These are phyloP conservation scores for Papiliotrema flavescens DNA, from an alignment of 1,284 basidiomycete species.

Conservation along the genomic window DNA sequence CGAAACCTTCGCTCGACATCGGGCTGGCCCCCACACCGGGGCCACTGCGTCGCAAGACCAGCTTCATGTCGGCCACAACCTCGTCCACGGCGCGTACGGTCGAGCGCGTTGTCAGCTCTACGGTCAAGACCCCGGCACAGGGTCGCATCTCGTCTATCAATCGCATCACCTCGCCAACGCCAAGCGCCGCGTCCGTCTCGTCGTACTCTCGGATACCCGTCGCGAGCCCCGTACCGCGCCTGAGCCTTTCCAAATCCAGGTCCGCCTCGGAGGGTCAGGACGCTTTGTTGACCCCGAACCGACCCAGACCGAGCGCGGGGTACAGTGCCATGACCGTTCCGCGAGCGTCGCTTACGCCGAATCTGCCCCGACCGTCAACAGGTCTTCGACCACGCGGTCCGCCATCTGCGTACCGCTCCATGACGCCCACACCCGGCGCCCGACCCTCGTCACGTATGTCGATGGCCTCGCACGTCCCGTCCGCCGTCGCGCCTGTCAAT, in stretches of 20 bases:
- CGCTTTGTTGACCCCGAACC: slow-evolving; percentile 10
- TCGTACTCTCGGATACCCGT: slow-evolving; percentile 13
- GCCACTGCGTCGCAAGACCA: neutral
- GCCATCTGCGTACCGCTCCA: slow-evolving; percentile 34
- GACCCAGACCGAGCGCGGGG: slow-evolving; percentile 4
- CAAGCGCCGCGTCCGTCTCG: slow-evolving; percentile 14
- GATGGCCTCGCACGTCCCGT: slow-evolving; percentile 12
- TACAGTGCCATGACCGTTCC: slow-evolving; percentile 1
- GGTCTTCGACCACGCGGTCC: slow-evolving; percentile 17
- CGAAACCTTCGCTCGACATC: neutral
- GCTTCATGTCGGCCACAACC: slow-evolving; percentile 3
- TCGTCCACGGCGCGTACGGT: slow-evolving; percentile 2
- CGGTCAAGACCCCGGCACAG: slow-evolving; percentile 19
- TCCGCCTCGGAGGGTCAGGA: neutral
- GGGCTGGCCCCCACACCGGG: neutral
- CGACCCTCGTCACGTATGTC: slow-evolving; percentile 32
- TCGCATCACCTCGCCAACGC: slow-evolving; percentile 19
- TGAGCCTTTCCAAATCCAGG: neutral
- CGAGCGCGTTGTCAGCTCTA: neutral
- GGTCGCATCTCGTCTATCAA: slow-evolving; percentile 6
- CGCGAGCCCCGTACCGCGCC: slow-evolving; percentile 7
- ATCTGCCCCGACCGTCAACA: neutral
- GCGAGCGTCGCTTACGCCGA: slow-evolving; percentile 1
- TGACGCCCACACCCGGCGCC: slow-evolving; percentile 26
- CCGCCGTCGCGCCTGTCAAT: slow-evolving; percentile 2